Percentiles rank a stretch among this genome's conserved stretches.
phyloP scores from a whole-genome alignment of 805 yeast genomes.

The Cyberlindnera euphorbiae region DNA sequence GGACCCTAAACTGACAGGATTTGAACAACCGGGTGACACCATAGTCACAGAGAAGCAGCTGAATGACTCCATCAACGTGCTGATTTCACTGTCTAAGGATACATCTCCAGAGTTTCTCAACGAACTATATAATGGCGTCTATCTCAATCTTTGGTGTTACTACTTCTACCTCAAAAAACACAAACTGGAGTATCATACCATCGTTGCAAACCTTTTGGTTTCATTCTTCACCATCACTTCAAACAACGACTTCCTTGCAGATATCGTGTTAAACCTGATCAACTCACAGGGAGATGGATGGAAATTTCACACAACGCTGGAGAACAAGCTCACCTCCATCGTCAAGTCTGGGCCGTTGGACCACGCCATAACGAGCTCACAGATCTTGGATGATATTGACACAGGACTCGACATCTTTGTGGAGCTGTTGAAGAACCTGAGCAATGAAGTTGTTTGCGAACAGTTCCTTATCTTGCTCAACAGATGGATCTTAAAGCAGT shows the following conservation, averaged over 20 bases:
- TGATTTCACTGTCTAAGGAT: conserved; percentile 56
- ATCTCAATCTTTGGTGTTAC: conserved; percentile 34
- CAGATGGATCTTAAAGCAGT: conserved; percentile 48
- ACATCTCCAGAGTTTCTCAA: conserved; percentile 31
- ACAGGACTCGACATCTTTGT: conserved; percentile 36
- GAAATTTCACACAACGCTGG: conserved; percentile 31
- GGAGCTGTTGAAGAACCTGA: conserved; percentile 44
- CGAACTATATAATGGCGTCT: conserved; percentile 28
- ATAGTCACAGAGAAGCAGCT: conserved; percentile 43
- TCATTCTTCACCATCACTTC: conserved; percentile 29
- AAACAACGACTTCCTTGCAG: conserved; percentile 24
- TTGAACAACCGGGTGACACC: conserved; percentile 25
- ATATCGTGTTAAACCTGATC: conserved; percentile 28
- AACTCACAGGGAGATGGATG: conserved; percentile 32
- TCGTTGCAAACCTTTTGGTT: conserved; percentile 29
- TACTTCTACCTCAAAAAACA: conserved; percentile 31
- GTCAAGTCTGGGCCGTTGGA: conserved; percentile 14
- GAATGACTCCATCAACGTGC: conserved; percentile 59
- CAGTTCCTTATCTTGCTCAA: conserved; percentile 49
- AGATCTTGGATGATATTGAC: conserved; percentile 41
- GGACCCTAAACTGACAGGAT: conserved; percentile 28
- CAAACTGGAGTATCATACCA: conserved; percentile 26
- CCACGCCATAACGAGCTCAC: conserved; percentile 18
- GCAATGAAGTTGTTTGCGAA: conserved; percentile 40
- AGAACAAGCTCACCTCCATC: conserved; percentile 33